A percentile compares a stretch with the other conserved stretches of the same genome.
phyloP scores from a whole-genome alignment of 257 asterid species.

The Nicotiana knightiana region DNA sequence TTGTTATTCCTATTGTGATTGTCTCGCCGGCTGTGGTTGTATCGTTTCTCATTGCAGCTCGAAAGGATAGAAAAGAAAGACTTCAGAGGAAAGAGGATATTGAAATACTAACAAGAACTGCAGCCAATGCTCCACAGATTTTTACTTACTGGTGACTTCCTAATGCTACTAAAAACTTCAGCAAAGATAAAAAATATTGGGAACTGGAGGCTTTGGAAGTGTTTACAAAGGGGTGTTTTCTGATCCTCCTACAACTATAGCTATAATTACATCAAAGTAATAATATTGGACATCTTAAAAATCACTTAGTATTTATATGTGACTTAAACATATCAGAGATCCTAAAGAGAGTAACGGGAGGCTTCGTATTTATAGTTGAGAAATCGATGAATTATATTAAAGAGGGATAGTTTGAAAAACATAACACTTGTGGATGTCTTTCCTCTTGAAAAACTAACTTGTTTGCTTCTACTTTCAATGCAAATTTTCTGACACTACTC shows the following conservation, averaged over 20 bases:
- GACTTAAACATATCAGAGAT: too few species aligned
- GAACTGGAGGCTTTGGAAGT: conserved; percentile 68
- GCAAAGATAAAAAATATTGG: conserved; percentile 44
- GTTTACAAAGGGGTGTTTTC: conserved; percentile 47
- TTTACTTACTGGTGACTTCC: conserved; percentile 52
- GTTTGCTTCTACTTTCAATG: too few species aligned
- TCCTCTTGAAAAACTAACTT: too few species aligned
- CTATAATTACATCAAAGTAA: too few species aligned
- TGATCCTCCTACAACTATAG: conserved; percentile 24
- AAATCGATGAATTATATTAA: too few species aligned
- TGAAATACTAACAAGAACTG: conserved; percentile 40
- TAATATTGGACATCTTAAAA: too few species aligned
- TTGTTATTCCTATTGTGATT: conserved; percentile 29
- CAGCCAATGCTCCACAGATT: conserved; percentile 49
- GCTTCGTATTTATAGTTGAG: too few species aligned
- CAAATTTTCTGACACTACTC: too few species aligned
- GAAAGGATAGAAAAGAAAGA: conserved; percentile 20
- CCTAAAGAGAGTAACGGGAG: too few species aligned
- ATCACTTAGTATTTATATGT: too few species aligned
- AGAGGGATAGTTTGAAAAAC: too few species aligned
- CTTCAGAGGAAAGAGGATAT: conserved; percentile 27
- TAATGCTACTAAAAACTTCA: conserved; percentile 43
- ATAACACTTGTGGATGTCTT: too few species aligned
- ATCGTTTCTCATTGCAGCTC: conserved; percentile 9
- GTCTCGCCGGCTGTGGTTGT: conserved; percentile 9